Conservation (phyloP, 164 flowering plant genomes). For the Magnolia officinalis region DNA sequence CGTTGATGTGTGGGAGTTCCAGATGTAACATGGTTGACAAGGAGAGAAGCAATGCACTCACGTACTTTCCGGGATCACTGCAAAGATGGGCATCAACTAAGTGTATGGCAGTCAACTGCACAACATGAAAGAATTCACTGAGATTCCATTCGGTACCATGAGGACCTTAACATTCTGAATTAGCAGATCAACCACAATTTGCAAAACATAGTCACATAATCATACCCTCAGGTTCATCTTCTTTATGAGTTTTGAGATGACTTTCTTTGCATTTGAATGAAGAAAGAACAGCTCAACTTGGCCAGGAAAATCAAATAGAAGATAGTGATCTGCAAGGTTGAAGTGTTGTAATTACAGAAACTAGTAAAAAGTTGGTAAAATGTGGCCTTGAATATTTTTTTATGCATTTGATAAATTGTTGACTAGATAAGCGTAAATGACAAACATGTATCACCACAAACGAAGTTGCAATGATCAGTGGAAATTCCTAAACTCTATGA, state of each 20-base stretch:
- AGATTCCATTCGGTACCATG: background rate
- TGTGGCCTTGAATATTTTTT: constrained; percentile 1
- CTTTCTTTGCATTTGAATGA: constrained; percentile 77
- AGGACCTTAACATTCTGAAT: background rate
- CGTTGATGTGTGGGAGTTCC: constrained; percentile 94
- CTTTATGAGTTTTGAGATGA: constrained; percentile 71
- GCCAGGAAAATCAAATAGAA: constrained; percentile 96
- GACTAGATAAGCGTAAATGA: background rate
- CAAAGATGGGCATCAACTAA: constrained; percentile 94
- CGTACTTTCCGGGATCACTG: constrained; percentile 91
- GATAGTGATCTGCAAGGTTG: constrained; percentile 76
- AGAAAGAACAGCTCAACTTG: constrained; percentile 94
- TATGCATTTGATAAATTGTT: background rate
- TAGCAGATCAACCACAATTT: background rate
- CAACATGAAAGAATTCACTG: constrained; percentile 5
- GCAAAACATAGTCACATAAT: background rate
- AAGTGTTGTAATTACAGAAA: background rate
- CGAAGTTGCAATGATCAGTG: background rate
- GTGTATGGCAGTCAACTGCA: constrained; percentile 89
- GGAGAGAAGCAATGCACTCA: constrained; percentile 89
- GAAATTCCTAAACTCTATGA: background rate
- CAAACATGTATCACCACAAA: background rate
- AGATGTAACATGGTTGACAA: constrained; percentile 87
- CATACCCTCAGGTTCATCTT: constrained; percentile 79
- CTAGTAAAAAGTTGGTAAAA: background rate